Evolutionary conservation across 108 stramenopile species (phyloP), one percentile per base, ranked within the genome.

Genomic region (Tribonema minus): DNA sequence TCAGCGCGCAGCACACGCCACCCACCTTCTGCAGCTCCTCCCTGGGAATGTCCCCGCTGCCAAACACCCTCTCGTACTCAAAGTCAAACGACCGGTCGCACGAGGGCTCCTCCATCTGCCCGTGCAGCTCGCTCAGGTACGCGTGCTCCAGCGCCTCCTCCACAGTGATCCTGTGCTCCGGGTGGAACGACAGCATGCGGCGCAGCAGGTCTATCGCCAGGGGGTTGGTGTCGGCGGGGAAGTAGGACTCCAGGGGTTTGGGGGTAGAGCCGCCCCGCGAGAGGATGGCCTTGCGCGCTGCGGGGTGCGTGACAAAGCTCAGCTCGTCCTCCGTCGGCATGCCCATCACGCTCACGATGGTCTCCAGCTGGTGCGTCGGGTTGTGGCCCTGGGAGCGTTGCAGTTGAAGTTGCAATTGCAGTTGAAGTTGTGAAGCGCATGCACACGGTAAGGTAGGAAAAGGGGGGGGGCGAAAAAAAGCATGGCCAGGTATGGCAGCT

Each of bases 81-180:
- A 75, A 75, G 40, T 75, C 74, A 37, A 75, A 75, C n/a, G 33
- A 36, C 65, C 66, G 46, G 23, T 15, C 23, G 29, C 74, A 75
- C 36, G 41, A 46, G n/a, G 74, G 74, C 64, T 75, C 74, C 39
- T 61, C 41, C 74, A 75, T 75, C 74, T 75, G 74, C 3, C 74
- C 39, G 83, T 86, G 84, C 61, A 87, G 85, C 26, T 88, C 88
- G n/a, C 27, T 62, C 20, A 90, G 80, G 70, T 88, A 90, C 5
- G 89, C 87, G 68, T 90, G 90, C 46, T 78, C 87, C 31, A 90
- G 67, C 6, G 89, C 88, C 68, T 87, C 84, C 9, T 83, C 84
- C 20, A 89, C 89, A 0, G 82, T 72, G 41, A 87, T 84, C 30
- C 90, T 78, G 12, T 59, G 28, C n/a, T 66, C 39, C 7, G 89